A percentile compares a stretch with the other conserved stretches of the same genome.
Evolutionary conservation across 1,139 yeast species (phyloP).

Genomic region (Meyerozyma elateridarum): DNA sequence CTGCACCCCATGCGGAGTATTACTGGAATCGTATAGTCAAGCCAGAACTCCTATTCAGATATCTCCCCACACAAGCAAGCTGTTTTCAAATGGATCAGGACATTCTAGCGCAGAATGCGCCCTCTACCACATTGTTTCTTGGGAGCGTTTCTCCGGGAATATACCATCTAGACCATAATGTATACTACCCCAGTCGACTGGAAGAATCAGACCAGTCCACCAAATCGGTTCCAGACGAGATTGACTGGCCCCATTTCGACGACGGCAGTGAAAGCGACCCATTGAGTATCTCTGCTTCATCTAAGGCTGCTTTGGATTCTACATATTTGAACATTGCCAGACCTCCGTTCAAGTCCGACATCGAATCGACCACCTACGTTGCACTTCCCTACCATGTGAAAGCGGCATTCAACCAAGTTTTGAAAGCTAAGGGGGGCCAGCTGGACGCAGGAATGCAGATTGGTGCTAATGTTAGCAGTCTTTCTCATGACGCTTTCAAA

Average conservation of each 20-base stretch:
- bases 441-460: constrained; percentile 47
- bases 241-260: constrained; percentile 34
- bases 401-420: constrained; percentile 19
- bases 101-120: too few species aligned
- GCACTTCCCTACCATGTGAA: constrained; percentile 40
- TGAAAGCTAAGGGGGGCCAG: constrained; percentile 6
- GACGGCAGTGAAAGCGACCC: constrained; percentile 10
- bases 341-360: constrained; percentile 28
- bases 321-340: constrained; percentile 36
- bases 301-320: constrained; percentile 19
- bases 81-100: too few species aligned
- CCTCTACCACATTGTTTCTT: too few species aligned
- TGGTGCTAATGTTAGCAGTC: constrained; percentile 52
- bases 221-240: too few species aligned
- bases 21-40: too few species aligned
- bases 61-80: too few species aligned
- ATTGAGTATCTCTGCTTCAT: constrained; percentile 11
- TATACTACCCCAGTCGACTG: constrained; percentile 12
- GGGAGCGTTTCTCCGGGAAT: constrained; percentile 43
- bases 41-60: too few species aligned
- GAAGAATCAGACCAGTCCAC: constrained; percentile 8
- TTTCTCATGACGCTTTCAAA: constrained; percentile 48
- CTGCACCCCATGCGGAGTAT: too few species aligned
- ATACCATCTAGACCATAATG: constrained; percentile 29
- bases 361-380: constrained; percentile 41